Percentiles rank a stretch among this genome's conserved stretches.
These are phyloP conservation scores for Suillus plorans DNA, from an alignment of 768 basidiomycete genomes.

Conservation along the genomic window DNA sequence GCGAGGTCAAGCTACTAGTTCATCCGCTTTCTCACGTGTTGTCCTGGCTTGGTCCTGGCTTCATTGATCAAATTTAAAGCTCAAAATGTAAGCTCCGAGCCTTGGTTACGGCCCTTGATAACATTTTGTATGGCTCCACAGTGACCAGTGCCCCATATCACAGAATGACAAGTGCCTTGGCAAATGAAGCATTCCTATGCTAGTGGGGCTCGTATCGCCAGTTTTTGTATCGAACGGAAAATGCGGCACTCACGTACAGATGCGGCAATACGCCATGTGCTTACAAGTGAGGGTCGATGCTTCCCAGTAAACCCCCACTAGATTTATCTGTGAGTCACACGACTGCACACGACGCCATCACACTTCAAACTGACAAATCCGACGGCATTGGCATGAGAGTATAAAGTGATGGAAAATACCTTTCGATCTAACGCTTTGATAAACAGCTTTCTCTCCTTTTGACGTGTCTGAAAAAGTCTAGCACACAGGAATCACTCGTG, in stretches of 20 bases:
- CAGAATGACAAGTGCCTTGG: not conserved
- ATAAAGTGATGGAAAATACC: not conserved
- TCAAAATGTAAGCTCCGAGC: not conserved
- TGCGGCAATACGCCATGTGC: not conserved
- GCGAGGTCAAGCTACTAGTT: no score
- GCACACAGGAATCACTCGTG: not conserved
- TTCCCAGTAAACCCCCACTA: not conserved
- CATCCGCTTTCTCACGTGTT: not conserved
- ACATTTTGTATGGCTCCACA: not conserved
- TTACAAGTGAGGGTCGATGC: not conserved
- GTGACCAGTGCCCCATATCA: not conserved
- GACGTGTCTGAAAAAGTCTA: not conserved
- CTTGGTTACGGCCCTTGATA: not conserved
- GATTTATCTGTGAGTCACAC: not conserved
- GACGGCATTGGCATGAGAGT: not conserved
- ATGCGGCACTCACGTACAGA: not conserved
- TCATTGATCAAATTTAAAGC: not conserved
- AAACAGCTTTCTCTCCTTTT: not conserved
- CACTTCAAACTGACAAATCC: not conserved
- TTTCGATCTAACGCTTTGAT: not conserved
- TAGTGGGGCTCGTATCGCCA: not conserved
- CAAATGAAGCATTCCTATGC: not conserved
- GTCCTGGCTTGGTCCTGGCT: no score
- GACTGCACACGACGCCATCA: not conserved
- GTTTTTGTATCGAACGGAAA: not conserved